A percentile compares a stretch with the other conserved stretches of the same genome.
phyloP scores from a whole-genome alignment of 1,284 basidiomycete genomes.

The Tetrapyrgos nigripes region DNA sequence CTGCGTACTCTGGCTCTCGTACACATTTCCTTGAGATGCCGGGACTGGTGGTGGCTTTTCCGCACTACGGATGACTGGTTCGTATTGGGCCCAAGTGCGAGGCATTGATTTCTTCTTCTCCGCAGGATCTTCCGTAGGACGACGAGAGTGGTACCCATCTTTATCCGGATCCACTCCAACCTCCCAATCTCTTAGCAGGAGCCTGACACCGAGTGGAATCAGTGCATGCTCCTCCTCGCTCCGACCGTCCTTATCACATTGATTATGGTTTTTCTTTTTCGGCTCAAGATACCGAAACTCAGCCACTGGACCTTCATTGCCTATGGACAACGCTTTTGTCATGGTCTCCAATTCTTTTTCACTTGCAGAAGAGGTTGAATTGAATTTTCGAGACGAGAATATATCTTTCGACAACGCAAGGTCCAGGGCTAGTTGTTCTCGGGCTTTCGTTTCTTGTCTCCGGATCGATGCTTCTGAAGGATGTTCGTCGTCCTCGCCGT shows the following conservation, averaged over 20 bases:
- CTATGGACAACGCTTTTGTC: conserved; percentile 61
- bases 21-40: conserved; percentile 12
- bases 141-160: conserved; percentile 59
- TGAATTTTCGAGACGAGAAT: conserved; percentile 47
- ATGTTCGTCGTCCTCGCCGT: conserved; percentile 38
- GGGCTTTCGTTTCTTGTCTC: conserved; percentile 52
- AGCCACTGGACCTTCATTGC: conserved; percentile 57
- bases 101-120: conserved; percentile 3
- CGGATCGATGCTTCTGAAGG: conserved; percentile 46
- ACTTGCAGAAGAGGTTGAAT: conserved; percentile 37
- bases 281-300: conserved; percentile 69
- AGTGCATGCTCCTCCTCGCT: conserved; percentile 24
- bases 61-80: conserved; percentile 23
- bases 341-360: conserved; percentile 52
- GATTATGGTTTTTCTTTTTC: conserved; percentile 33
- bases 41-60: conserved; percentile 21
- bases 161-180: conserved; percentile 55
- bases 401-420: conserved; percentile 63
- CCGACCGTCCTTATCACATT: conserved; percentile 31
- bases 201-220: conserved; percentile 60
- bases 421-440: conserved; percentile 68
- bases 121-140: conserved; percentile 29
- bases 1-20: conserved; percentile 19
- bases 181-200: conserved; percentile 73
- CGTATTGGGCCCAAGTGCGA: conserved; percentile 9